Evolutionary conservation across 2,329 filamentous ascomycete species (phyloP).

Genomic region (Microdochium trichocladiopsis): DNA sequence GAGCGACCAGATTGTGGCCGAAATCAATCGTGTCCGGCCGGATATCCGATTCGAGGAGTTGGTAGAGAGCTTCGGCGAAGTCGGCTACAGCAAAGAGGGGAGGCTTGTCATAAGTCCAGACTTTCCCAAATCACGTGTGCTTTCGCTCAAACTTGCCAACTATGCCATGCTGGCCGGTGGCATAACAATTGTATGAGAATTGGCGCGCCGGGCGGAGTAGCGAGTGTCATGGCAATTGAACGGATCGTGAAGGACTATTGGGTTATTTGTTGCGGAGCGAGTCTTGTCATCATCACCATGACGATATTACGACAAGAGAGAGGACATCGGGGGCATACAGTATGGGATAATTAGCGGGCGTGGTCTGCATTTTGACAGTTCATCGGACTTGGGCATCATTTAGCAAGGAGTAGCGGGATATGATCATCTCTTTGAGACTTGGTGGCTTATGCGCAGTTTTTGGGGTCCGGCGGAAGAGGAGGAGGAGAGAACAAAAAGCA

Average conservation of each 20-base stretch:
- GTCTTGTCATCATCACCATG: no score
- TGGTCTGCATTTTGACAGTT: not conserved
- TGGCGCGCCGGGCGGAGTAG: not conserved
- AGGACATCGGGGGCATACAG: not conserved
- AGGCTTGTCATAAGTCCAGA: conserved; percentile 50
- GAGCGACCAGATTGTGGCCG: conserved; percentile 59
- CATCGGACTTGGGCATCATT: not conserved
- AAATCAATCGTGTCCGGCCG: conserved; percentile 53
- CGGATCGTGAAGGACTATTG: no score
- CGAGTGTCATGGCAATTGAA: not conserved
- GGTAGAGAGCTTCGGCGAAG: conserved; percentile 55
- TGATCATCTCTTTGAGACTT: not conserved
- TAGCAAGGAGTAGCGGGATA: not conserved
- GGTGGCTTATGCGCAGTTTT: no score
- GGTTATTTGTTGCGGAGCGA: no score
- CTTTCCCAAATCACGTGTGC: conserved; percentile 41
- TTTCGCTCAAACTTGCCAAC: conserved; percentile 50
- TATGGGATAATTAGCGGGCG: not conserved
- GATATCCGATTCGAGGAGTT: conserved; percentile 53
- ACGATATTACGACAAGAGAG: not conserved
- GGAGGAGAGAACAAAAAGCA: no score
- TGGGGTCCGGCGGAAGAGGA: no score
- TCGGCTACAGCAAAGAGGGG: conserved; percentile 52
- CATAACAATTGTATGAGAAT: conserved; percentile 22
- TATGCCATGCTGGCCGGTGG: conserved; percentile 42